These are phyloP conservation scores for Ophiosphaerella narmari DNA, from an alignment of 2,329 filamentous ascomycete species.

Conservation along the genomic window DNA sequence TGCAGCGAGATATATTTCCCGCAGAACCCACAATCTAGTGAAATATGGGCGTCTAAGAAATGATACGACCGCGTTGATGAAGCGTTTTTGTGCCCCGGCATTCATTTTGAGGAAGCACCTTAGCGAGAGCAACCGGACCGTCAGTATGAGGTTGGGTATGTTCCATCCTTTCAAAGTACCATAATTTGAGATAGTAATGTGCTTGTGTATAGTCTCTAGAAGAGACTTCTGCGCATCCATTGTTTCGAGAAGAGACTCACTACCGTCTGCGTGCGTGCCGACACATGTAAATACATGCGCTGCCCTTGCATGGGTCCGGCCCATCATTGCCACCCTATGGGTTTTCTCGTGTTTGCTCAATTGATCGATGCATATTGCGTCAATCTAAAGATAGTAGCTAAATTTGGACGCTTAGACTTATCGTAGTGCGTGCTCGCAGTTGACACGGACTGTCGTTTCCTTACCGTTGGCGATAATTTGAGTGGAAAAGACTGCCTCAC, in stretches of 20 bases:
- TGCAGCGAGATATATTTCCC: conserved; percentile 7
- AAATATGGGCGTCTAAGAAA: conserved; percentile 5
- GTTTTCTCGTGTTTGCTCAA: conserved; percentile 11
- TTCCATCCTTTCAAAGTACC: too few species aligned
- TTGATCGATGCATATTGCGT: conserved; percentile 23
- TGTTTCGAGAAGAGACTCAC: not conserved
- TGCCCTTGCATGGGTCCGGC: conserved; percentile 5
- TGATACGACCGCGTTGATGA: not conserved
- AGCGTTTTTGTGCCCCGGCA: not conserved
- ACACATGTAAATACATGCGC: conserved; percentile 7
- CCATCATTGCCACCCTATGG: conserved; percentile 19
- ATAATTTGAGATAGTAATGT: not conserved
- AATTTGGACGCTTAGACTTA: not conserved
- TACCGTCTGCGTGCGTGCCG: conserved; percentile 3
- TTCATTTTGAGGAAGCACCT: not conserved
- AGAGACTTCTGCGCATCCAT: not conserved
- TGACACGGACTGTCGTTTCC: not conserved
- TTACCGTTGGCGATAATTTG: not conserved
- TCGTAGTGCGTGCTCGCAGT: conserved; percentile 4
- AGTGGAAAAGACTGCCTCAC: conserved; percentile 5
- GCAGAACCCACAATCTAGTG: conserved; percentile 12
- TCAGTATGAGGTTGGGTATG: not conserved
- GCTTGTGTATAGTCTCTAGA: not conserved
- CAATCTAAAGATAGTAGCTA: conserved; percentile 7
- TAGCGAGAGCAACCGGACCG: too few species aligned